phyloP scores from a whole-genome alignment of 495 filamentous ascomycete genomes.

The Lasiosphaeria ovina region DNA sequence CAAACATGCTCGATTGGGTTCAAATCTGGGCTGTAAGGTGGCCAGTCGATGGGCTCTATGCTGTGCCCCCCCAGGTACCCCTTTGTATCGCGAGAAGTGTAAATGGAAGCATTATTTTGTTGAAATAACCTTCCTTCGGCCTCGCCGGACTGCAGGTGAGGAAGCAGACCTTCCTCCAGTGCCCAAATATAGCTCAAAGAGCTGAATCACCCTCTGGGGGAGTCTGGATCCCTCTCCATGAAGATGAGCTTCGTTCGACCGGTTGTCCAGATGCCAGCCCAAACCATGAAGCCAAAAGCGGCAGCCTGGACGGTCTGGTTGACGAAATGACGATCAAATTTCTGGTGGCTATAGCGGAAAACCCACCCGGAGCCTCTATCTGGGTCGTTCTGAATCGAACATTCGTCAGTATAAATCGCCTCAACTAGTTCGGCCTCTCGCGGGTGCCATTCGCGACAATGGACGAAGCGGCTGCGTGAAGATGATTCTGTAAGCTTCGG shows the following conservation, averaged over 20 bases:
- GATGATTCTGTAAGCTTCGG: neutral
- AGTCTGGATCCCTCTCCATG: neutral
- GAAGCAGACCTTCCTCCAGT: neutral
- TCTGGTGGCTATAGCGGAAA: neutral
- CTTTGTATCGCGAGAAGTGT: neutral
- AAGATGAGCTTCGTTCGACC: neutral
- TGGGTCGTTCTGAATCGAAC: neutral
- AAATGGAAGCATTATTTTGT: neutral
- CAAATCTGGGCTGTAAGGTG: constrained; percentile 3
- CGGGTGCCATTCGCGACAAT: neutral
- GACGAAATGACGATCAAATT: neutral
- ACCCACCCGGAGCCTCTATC: neutral
- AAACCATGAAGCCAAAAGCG: neutral
- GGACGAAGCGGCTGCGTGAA: neutral
- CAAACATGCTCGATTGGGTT: constrained; percentile 3
- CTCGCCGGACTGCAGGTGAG: neutral
- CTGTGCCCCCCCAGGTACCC: neutral
- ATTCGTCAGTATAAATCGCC: neutral
- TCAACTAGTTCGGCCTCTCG: neutral
- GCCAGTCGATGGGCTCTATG: neutral
- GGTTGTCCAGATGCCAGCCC: neutral
- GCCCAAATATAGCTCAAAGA: neutral
- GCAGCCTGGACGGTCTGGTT: neutral
- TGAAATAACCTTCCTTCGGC: neutral
- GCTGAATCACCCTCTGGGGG: neutral